Conservation (phyloP, 129 eudicot genomes). For the Centaurea solstitialis region DNA sequence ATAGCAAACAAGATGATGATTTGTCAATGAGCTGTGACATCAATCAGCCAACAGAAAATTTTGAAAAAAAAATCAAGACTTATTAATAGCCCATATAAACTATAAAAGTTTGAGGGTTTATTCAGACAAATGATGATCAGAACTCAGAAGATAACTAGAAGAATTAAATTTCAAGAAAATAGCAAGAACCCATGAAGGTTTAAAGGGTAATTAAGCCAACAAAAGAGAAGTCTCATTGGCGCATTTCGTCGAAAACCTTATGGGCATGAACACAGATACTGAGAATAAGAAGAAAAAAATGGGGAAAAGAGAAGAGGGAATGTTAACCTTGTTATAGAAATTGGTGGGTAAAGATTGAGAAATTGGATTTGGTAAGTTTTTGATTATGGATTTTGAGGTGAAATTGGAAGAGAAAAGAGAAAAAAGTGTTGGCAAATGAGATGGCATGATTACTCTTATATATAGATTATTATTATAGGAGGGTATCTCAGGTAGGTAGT, state of each 20-base stretch:
- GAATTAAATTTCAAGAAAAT: neutral
- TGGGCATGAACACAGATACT: neutral
- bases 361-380: neutral
- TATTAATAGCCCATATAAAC: neutral
- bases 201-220: neutral
- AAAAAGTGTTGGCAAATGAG: slow-evolving; percentile 4
- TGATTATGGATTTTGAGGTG: neutral
- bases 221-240: neutral
- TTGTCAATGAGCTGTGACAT: slow-evolving; percentile 25
- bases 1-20: slow-evolving; percentile 20
- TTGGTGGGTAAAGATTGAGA: slow-evolving; percentile 20
- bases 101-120: neutral
- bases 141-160: neutral
- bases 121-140: slow-evolving; percentile 9
- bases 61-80: neutral
- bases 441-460: slow-evolving; percentile 3
- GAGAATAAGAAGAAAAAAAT: neutral
- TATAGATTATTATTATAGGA: neutral
- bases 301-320: neutral
- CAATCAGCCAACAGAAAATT: slow-evolving; percentile 15
- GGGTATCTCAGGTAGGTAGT: too few species aligned
- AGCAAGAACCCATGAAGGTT: neutral
- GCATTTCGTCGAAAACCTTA: slow-evolving; percentile 28
- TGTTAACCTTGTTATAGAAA: slow-evolving; percentile 17
- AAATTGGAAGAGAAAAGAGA: slow-evolving; percentile 7